These are phyloP conservation scores for Fagus sylvatica DNA, from an alignment of 306 rosid genomes.

Conservation along the genomic window DNA sequence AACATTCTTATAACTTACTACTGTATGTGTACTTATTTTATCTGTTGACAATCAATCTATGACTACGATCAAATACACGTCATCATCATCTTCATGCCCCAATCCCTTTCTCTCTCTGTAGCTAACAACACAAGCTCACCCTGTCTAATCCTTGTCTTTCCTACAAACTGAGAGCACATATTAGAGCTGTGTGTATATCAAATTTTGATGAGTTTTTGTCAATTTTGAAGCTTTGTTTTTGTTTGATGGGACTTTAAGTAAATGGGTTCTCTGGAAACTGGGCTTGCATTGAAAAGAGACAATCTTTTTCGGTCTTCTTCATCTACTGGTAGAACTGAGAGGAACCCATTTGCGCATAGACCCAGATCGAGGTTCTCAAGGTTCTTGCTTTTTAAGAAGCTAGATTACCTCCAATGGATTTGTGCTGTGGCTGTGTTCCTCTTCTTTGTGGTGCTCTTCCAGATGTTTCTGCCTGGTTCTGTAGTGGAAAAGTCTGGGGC, in stretches of 20 bases:
- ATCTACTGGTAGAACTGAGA: conserved; percentile 48
- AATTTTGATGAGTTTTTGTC: conserved; percentile 22
- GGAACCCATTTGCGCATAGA: conserved; percentile 63
- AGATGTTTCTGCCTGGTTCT: conserved; percentile 85
- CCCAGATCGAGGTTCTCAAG: conserved; percentile 91
- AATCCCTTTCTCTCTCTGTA: conserved; percentile 10
- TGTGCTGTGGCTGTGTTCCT: conserved; percentile 81
- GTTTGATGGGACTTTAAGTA: conserved; percentile 57
- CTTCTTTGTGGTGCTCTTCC: conserved; percentile 73
- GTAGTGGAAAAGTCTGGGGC: conserved; percentile 53
- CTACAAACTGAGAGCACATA: no score
- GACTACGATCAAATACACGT: not conserved
- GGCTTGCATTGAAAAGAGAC: conserved; percentile 67
- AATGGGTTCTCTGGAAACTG: conserved; percentile 91
- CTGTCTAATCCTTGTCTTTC: no score
- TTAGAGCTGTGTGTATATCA: not conserved
- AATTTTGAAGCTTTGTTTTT: conserved; percentile 29
- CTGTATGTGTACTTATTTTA: no score
- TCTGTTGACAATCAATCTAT: no score
- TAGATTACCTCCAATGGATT: conserved; percentile 93
- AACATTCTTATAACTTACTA: no score
- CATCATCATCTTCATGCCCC: not conserved
- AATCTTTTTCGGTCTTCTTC: conserved; percentile 50
- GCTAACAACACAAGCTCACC: not conserved
- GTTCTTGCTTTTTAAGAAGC: conserved; percentile 65